phyloP scores from a whole-genome alignment of 2,329 filamentous ascomycete species.

The Colletotrichum lupini region DNA sequence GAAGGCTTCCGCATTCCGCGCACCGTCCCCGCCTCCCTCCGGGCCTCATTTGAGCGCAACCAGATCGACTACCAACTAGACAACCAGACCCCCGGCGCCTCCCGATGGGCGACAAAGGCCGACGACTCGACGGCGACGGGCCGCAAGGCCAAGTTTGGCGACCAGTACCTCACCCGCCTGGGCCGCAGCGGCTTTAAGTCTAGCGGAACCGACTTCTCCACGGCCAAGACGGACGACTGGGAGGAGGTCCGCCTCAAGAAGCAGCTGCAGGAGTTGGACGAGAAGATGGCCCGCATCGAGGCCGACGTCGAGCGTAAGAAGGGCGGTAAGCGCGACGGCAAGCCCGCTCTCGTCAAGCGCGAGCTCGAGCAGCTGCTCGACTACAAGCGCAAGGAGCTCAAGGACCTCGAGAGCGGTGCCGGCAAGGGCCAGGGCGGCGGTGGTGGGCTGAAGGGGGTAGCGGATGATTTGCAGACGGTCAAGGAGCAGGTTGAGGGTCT shows the following conservation, averaged over 20 bases:
- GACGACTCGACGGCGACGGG: slow-evolving; percentile 86
- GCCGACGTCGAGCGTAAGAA: slow-evolving; percentile 73
- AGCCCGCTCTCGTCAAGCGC: slow-evolving; percentile 91
- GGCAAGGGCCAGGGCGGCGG: slow-evolving; percentile 74
- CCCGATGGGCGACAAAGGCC: slow-evolving; percentile 82
- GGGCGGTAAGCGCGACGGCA: slow-evolving; percentile 76
- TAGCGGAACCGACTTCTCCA: slow-evolving; percentile 89
- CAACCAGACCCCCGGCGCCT: slow-evolving; percentile 72
- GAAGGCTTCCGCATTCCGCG: slow-evolving; percentile 95
- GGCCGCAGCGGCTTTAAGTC: slow-evolving; percentile 86
- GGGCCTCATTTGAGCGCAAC: slow-evolving; percentile 92
- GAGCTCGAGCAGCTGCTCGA: slow-evolving; percentile 95
- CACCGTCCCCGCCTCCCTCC: slow-evolving; percentile 89
- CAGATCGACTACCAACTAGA: slow-evolving; percentile 97
- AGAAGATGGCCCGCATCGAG: slow-evolving; percentile 87
- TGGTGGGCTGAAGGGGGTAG: slow-evolving; percentile 78
- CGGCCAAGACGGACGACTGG: slow-evolving; percentile 92
- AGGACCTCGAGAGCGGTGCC: slow-evolving; percentile 78
- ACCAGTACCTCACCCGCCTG: slow-evolving; percentile 92
- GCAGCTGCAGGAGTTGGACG: slow-evolving; percentile 88
- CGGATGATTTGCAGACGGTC: slow-evolving; percentile 90
- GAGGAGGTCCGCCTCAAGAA: slow-evolving; percentile 96
- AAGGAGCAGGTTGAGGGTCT: slow-evolving; percentile 93
- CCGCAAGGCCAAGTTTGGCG: slow-evolving; percentile 96
- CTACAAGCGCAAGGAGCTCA: slow-evolving; percentile 86